Evolutionary conservation across 1,139 yeast genomes (phyloP), one percentile per base, ranked within the genome.

Genomic region (Casaregolazyma suthepensis): DNA sequence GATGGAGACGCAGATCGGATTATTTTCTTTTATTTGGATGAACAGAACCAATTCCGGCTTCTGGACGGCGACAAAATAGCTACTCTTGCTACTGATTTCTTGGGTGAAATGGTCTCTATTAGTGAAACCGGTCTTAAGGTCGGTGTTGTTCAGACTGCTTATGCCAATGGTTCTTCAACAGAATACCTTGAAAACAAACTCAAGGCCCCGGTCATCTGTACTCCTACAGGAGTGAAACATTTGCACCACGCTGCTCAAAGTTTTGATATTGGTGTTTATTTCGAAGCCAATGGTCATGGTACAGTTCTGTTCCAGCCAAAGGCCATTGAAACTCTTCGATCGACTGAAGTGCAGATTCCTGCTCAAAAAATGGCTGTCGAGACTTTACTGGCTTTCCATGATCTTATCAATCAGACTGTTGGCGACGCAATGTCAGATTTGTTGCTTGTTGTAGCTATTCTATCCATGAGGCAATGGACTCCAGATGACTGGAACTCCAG

Each of bases 241-340:
- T 76, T 94, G 60, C 99, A 94, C 67, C 96, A 87, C 63, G 87
- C 85, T 22, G 96, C 96, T 1, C 82, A 80, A 57, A 78, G 82
- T 53, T 93, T 81, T 66, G 98, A 90, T 65, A 78, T 93, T 59
- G 99, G 99, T 22, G 83, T 93, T 20, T 93, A 94, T 71, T 93
- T 93, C 64, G 99, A 93, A 74, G 99, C 99, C 52, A 93, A 93
- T 66, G 99, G 99, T n/a, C 99, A 93, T 65, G 99, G 99, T 13
- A 94, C 99, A 0, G 96, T 93, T 3, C 74, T 90, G 19, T 94
- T 93, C 66, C 81, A 87, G 5, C 76, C 79, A 0, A 77, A 77
- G 18, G 88, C 75, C 79, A 54, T 79, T 75, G 59, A 68, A 64
- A 38, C 56, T 46, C 66, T 69, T 50, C 68, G 61, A 50, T 58